Percentiles rank a stretch among this genome's conserved stretches.
Evolutionary conservation across 306 rosid species (phyloP).

Genomic region (Mimosa bimucronata): DNA sequence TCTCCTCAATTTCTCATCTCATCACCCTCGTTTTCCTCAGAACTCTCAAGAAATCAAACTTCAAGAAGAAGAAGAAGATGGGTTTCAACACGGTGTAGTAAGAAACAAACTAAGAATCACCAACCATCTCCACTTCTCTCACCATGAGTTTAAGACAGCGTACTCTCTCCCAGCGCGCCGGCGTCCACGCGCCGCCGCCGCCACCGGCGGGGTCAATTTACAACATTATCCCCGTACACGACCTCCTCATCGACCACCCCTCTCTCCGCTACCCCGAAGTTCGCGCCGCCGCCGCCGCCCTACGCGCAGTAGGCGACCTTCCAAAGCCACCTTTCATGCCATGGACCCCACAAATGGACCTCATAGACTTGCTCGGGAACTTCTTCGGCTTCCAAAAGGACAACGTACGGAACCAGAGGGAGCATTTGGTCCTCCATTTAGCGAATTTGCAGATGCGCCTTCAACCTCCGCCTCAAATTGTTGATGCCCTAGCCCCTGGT

Average conservation of each 20-base stretch:
- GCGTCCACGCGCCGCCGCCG: conserved; percentile 21
- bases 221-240: conserved; percentile 91
- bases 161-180: conserved; percentile 38
- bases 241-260: conserved; percentile 75
- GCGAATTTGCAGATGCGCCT: conserved; percentile 95
- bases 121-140: background rate
- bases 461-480: conserved; percentile 47
- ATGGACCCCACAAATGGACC: conserved; percentile 70
- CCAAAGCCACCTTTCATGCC: conserved; percentile 61
- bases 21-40: too few species aligned
- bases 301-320: conserved; percentile 79
- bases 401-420: conserved; percentile 91
- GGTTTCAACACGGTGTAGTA: background rate
- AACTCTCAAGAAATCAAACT: too few species aligned
- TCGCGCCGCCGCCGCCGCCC: conserved; percentile 80
- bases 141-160: conserved; percentile 46
- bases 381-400: conserved; percentile 80
- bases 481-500: conserved; percentile 54
- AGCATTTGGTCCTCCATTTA: conserved; percentile 89
- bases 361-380: conserved; percentile 76
- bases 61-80: too few species aligned
- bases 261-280: conserved; percentile 81
- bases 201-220: conserved; percentile 42
- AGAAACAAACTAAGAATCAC: too few species aligned
- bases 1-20: too few species aligned